phyloP scores from a whole-genome alignment of 2,329 filamentous ascomycete genomes.

The Phyllosticta citriasiana region DNA sequence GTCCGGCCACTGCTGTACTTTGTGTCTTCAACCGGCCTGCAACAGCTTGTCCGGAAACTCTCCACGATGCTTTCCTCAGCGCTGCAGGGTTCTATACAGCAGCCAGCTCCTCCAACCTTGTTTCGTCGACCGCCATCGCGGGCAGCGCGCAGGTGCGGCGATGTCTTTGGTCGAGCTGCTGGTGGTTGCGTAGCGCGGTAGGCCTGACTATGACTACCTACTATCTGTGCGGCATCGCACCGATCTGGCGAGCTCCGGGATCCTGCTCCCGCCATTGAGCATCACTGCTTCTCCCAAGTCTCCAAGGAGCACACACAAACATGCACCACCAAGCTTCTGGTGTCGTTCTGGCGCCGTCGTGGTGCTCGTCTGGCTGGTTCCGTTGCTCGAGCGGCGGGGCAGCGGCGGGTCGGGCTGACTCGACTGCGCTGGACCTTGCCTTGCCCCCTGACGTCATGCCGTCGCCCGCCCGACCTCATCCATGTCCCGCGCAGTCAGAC shows the following conservation, averaged over 20 bases:
- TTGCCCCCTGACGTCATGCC: background rate
- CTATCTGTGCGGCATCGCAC: background rate
- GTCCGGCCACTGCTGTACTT: background rate
- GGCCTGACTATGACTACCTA: background rate
- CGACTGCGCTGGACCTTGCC: too few species aligned
- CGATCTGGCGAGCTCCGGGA: background rate
- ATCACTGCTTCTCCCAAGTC: too few species aligned
- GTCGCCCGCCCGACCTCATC: too few species aligned
- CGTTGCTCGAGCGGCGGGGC: background rate
- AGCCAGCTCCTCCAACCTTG: background rate
- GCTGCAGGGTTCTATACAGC: background rate
- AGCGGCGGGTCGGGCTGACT: background rate
- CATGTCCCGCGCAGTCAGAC: background rate
- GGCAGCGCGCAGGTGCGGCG: background rate
- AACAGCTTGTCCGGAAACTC: background rate
- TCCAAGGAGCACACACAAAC: background rate
- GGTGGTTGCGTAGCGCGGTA: background rate
- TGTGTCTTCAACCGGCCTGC: background rate
- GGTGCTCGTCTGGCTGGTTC: background rate
- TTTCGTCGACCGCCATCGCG: background rate
- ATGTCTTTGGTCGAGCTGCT: background rate
- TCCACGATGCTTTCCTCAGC: background rate
- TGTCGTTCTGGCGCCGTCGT: background rate
- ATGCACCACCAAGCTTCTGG: background rate
- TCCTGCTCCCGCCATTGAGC: background rate